A percentile compares a stretch with the other conserved stretches of the same genome.
phyloP scores from a whole-genome alignment of 2,329 filamentous ascomycete species.

The Colletotrichum theobromicola region DNA sequence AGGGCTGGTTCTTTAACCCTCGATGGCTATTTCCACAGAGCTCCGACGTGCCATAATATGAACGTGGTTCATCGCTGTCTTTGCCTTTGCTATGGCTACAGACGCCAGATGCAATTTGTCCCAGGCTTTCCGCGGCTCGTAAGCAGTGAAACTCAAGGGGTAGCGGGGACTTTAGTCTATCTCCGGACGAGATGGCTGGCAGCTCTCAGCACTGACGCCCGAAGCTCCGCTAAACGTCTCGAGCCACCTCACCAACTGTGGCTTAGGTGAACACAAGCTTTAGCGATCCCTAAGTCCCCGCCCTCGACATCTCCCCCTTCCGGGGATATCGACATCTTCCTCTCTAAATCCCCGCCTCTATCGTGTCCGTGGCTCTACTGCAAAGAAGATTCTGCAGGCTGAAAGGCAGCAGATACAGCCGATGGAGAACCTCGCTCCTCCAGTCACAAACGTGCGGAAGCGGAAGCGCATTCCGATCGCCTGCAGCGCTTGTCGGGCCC shows the following conservation, averaged over 20 bases:
- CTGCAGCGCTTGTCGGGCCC: slow-evolving; percentile 26
- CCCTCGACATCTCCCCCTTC: not conserved
- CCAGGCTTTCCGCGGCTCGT: not conserved
- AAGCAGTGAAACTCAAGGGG: not conserved
- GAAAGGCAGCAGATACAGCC: not conserved
- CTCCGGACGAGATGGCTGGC: not conserved
- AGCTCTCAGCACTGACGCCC: not conserved
- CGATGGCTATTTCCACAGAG: not conserved
- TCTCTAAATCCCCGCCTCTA: slow-evolving; percentile 16
- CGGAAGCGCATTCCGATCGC: slow-evolving; percentile 26
- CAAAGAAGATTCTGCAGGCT: not conserved
- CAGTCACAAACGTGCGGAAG: slow-evolving; percentile 10
- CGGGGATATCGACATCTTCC: not conserved
- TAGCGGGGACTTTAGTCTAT: not conserved
- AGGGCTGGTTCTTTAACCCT: not conserved
- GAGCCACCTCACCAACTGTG: not conserved
- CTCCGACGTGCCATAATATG: not conserved
- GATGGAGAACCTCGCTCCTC: slow-evolving; percentile 7
- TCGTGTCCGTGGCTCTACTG: not conserved
- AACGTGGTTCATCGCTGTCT: not conserved
- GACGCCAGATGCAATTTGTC: not conserved
- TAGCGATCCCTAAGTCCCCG: slow-evolving; percentile 9
- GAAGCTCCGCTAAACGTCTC: not conserved
- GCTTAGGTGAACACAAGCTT: not conserved
- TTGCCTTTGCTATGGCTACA: not conserved